Conservation (phyloP, 2,329 filamentous ascomycete species). For the Aspergillus ibericus region DNA sequence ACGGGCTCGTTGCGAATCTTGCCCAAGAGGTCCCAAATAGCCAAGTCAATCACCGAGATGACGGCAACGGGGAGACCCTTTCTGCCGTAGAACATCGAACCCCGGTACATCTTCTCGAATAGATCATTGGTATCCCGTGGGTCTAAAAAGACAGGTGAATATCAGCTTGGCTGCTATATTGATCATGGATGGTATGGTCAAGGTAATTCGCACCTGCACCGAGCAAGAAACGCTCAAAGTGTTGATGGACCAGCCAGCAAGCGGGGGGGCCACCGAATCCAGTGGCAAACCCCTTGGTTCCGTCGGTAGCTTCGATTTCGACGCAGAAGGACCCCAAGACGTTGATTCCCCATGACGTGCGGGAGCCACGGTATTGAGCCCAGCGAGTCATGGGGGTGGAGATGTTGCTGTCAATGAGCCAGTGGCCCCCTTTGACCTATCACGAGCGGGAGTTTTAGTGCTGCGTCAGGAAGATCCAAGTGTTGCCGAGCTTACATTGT, state of each 20-base stretch:
- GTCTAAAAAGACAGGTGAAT: slow-evolving; percentile 50
- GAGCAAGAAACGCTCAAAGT: slow-evolving; percentile 89
- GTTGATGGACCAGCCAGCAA: slow-evolving; percentile 90
- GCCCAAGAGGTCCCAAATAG: slow-evolving; percentile 87
- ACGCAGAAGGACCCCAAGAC: slow-evolving; percentile 89
- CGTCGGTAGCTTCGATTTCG: slow-evolving; percentile 84
- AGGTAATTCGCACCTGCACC: slow-evolving; percentile 59
- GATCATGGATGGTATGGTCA: not conserved
- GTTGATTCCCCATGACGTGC: slow-evolving; percentile 94
- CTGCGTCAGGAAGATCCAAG: not conserved
- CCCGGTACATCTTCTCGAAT: slow-evolving; percentile 96
- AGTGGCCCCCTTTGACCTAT: slow-evolving; percentile 55
- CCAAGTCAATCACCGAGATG: slow-evolving; percentile 91
- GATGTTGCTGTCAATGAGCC: slow-evolving; percentile 89
- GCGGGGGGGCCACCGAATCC: slow-evolving; percentile 91
- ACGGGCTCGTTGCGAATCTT: slow-evolving; percentile 92
- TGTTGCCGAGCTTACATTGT: slow-evolving; percentile 69
- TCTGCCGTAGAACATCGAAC: slow-evolving; percentile 93
- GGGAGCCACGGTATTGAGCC: slow-evolving; percentile 81
- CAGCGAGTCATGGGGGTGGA: slow-evolving; percentile 89
- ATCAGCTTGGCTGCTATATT: not conserved
- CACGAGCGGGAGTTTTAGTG: not conserved
- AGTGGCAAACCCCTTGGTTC: slow-evolving; percentile 90
- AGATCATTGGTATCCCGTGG: slow-evolving; percentile 87
- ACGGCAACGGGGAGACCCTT: slow-evolving; percentile 88